These are phyloP conservation scores for Pyrenochaeta sp. DNA, from an alignment of 2,329 filamentous ascomycete species.

Conservation along the genomic window DNA sequence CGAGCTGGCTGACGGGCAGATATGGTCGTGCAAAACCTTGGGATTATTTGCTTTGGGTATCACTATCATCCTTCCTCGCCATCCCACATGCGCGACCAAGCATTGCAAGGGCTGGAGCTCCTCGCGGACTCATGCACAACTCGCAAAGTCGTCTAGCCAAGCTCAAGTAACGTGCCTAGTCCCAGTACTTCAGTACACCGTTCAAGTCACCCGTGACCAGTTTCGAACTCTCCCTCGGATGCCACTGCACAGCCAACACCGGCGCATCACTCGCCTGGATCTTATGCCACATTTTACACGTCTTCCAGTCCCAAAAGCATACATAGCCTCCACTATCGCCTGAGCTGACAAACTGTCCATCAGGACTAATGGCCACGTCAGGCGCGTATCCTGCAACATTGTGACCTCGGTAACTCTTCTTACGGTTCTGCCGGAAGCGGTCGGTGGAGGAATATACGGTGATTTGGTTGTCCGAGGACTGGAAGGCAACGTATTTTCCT, in stretches of 20 bases:
- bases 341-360: slow-evolving; percentile 87
- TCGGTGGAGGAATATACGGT: slow-evolving; percentile 94
- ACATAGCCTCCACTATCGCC: slow-evolving; percentile 90
- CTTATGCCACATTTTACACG: slow-evolving; percentile 98
- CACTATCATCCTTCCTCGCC: slow-evolving; percentile 13
- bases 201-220: slow-evolving; percentile 90
- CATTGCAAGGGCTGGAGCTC: not conserved
- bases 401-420: slow-evolving; percentile 95
- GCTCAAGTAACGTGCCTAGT: slow-evolving; percentile 59
- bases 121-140: not conserved
- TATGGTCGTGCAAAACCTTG: not conserved
- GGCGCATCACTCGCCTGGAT: slow-evolving; percentile 83
- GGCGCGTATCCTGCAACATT: slow-evolving; percentile 95
- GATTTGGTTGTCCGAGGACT: slow-evolving; percentile 94
- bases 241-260: slow-evolving; percentile 90
- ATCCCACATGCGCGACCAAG: not conserved
- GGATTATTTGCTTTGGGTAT: slow-evolving; percentile 30
- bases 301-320: slow-evolving; percentile 99
- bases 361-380: slow-evolving; percentile 85
- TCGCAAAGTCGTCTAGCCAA: not conserved
- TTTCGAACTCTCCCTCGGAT: slow-evolving; percentile 97
- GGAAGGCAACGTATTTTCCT: slow-evolving; percentile 93
- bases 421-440: slow-evolving; percentile 95
- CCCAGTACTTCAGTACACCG: slow-evolving; percentile 91
- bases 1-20: not conserved